Percentiles rank a stretch among this genome's conserved stretches.
Evolutionary conservation across 495 filamentous ascomycete genomes (phyloP).

Genomic region (Aspergillus cristatus): DNA sequence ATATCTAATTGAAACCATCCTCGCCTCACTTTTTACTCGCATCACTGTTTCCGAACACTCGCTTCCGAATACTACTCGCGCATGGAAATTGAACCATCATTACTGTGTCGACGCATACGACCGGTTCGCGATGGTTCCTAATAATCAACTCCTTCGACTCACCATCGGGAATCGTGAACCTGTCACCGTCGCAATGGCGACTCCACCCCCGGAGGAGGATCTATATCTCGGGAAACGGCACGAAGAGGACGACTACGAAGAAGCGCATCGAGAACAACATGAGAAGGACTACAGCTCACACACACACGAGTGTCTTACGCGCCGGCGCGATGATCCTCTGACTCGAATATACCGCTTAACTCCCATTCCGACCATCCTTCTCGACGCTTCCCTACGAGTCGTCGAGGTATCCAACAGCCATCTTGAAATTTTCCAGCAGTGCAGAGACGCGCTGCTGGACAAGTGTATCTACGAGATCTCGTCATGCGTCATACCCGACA

Average conservation of each 20-base stretch:
- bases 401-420: conserved; percentile 43
- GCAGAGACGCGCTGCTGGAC: conserved; percentile 31
- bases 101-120: too few relatives aligned
- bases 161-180: conserved; percentile 10
- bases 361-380: conserved; percentile 40
- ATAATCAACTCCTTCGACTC: conserved; percentile 19
- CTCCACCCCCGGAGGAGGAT: conserved; percentile 16
- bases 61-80: too few relatives aligned
- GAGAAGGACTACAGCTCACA: background rate
- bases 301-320: background rate
- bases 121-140: too few relatives aligned
- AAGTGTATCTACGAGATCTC: conserved; percentile 32
- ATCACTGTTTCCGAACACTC: too few relatives aligned
- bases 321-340: conserved; percentile 8
- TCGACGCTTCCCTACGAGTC: conserved; percentile 38
- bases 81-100: too few relatives aligned
- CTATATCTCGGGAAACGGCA: background rate
- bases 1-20: too few relatives aligned
- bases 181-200: conserved; percentile 9
- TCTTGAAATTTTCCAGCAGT: conserved; percentile 23
- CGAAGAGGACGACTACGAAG: background rate
- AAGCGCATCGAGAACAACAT: background rate
- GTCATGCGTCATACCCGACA: conserved; percentile 26
- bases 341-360: conserved; percentile 37
- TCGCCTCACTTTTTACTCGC: too few relatives aligned